Percentiles rank a stretch among this genome's conserved stretches.
These are phyloP conservation scores for Ogataea methylovora DNA, from an alignment of 805 yeast genomes.

Conservation along the genomic window DNA sequence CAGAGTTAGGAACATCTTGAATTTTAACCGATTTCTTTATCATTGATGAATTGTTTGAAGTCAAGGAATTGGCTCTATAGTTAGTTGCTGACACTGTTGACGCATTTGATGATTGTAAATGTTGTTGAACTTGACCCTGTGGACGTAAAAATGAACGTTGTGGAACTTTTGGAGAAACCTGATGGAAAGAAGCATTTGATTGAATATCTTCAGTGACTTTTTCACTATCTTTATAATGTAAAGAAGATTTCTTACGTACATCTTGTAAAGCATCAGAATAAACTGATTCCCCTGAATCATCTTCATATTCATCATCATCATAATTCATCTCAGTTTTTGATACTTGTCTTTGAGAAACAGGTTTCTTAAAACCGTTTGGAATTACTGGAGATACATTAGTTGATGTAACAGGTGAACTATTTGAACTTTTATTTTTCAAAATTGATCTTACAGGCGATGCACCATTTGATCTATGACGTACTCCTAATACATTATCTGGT, in stretches of 20 bases:
- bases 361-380: neutral
- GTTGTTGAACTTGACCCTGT: conserved; percentile 3
- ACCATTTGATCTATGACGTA: neutral
- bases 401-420: neutral
- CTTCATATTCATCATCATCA: conserved; percentile 9
- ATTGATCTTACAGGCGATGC: conserved; percentile 16
- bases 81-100: too few species aligned
- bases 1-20: conserved; percentile 2
- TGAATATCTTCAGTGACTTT: conserved; percentile 18
- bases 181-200: conserved; percentile 8
- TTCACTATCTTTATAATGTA: conserved; percentile 7
- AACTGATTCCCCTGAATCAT: conserved; percentile 12
- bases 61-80: conserved; percentile 11
- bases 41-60: conserved; percentile 12
- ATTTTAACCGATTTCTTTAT: conserved; percentile 18
- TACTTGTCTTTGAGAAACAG: neutral
- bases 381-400: neutral
- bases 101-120: too few species aligned
- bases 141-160: conserved; percentile 8
- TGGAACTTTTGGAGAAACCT: conserved; percentile 10
- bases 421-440: conserved; percentile 6
- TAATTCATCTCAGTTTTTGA: neutral
- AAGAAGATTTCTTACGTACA: neutral
- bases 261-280: conserved; percentile 21
- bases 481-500: neutral